phyloP scores from a whole-genome alignment of 768 basidiomycete genomes.

The Phanerochaete carnosa region DNA sequence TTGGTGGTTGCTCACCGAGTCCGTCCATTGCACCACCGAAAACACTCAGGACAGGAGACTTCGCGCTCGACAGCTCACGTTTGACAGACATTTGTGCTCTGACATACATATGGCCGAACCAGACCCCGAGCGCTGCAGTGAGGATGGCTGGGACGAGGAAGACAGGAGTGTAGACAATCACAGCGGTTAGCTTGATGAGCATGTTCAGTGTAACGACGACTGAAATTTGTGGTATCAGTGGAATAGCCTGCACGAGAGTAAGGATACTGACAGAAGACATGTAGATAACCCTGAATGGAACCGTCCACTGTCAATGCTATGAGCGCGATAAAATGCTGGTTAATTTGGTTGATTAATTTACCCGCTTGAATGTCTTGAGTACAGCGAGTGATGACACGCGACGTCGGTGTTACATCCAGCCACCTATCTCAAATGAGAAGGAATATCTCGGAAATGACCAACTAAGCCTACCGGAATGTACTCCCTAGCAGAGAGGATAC shows the following conservation, averaged over 20 bases:
- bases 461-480: slow-evolving; percentile 54
- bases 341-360: slow-evolving; percentile 1
- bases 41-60: slow-evolving; percentile 45
- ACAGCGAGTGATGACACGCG: slow-evolving; percentile 60
- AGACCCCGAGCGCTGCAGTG: slow-evolving; percentile 34
- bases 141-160: slow-evolving; percentile 37
- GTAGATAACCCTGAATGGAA: slow-evolving; percentile 23
- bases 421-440: slow-evolving; percentile 29
- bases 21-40: slow-evolving; percentile 53
- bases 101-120: slow-evolving; percentile 48
- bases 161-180: slow-evolving; percentile 33
- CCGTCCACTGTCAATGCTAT: slow-evolving; percentile 27
- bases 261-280: slow-evolving; percentile 7
- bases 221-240: slow-evolving; percentile 10
- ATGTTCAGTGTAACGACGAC: slow-evolving; percentile 22
- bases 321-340: background rate
- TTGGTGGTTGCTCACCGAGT: slow-evolving; percentile 22
- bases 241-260: no score
- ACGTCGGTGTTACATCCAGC: slow-evolving; percentile 46
- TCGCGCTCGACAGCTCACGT: slow-evolving; percentile 49
- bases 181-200: slow-evolving; percentile 32
- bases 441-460: background rate
- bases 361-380: slow-evolving; percentile 56
- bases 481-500: slow-evolving; percentile 52
- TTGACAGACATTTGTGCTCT: slow-evolving; percentile 53